Evolutionary conservation across 306 rosid genomes (phyloP), one percentile per base, ranked within the genome.

Genomic region (Pachyrhizus erosus): DNA sequence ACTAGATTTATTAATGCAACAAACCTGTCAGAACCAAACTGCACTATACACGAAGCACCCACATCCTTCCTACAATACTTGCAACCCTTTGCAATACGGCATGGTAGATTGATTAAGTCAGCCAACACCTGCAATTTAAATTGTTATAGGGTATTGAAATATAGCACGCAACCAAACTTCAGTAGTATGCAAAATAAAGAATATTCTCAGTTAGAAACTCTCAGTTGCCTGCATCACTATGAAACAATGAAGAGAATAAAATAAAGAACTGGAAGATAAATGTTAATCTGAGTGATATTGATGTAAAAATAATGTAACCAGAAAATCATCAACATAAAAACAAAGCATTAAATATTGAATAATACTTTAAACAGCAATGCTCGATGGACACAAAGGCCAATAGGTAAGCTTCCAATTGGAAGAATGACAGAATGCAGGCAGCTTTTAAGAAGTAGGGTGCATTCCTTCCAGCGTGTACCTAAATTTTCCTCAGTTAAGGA

Each of bases 51-150:
- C 43, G 99, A 90, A 79, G 99, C 92, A 58, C 96, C 92, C 49
- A 84, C 84, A 79, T 90, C 94, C 79, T 83, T 81, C 42, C 83
- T 82, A 85, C 99, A 95, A 86, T 90, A 90, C 88, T 93, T 93
- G 88, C 99, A 95, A 31, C 99, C 98, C 87, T 87, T 93, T 43
- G 97, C 98, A 82, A 95, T 88, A 74, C 99, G 97, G 84, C 99
- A 95, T 5, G 98, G 98, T 80, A 95, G 86, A 79, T 93, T 91
- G 80, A 95, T 81, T 77, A 84, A 81, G 85, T 95, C 98, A 21
- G 99, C 98, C 85, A 95, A 84, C 45, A 88, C 96, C 99, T 95
- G 93, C 83, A 85, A 82, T 86, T 76, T 77, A 58, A 68, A 82
- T 61, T 70, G 58, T 84, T 55, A 39, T 29, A 33, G 43, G 23